phyloP scores from a whole-genome alignment of 169 alveolate species.

The Eimeria sp. region DNA sequence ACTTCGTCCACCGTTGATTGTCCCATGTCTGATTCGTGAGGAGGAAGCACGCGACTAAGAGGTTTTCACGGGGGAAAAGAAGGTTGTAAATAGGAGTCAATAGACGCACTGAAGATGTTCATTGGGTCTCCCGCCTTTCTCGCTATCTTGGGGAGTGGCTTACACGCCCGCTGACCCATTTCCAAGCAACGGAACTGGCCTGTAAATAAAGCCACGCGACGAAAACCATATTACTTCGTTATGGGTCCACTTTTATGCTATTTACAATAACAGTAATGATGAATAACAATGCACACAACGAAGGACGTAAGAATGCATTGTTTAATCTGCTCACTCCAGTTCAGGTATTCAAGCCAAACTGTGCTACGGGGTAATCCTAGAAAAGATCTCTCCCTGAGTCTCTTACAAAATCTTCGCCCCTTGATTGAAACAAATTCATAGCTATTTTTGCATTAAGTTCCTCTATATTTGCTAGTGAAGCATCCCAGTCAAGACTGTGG shows the following conservation, averaged over 20 bases:
- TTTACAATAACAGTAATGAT: too few species aligned
- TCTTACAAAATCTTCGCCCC: neutral
- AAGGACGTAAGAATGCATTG: neutral
- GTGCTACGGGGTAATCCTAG: neutral
- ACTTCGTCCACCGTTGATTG: neutral
- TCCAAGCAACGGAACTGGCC: neutral
- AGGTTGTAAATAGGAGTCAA: neutral
- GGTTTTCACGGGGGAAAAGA: neutral
- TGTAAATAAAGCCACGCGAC: neutral
- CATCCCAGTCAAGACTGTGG: neutral
- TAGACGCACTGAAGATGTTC: conserved; percentile 50
- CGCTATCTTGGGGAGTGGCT: conserved; percentile 46
- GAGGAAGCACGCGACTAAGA: neutral
- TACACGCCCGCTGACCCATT: conserved; percentile 67
- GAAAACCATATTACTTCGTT: neutral
- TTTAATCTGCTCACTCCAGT: neutral
- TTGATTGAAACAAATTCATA: neutral
- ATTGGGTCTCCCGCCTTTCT: conserved; percentile 66
- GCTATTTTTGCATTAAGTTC: neutral
- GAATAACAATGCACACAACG: neutral
- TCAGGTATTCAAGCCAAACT: neutral
- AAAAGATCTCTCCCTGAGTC: neutral
- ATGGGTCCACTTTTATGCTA: neutral
- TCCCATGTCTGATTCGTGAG: neutral
- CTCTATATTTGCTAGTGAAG: neutral